These are phyloP conservation scores for Condylostoma magnum DNA, from an alignment of 169 alveolate species.

Conservation along the genomic window DNA sequence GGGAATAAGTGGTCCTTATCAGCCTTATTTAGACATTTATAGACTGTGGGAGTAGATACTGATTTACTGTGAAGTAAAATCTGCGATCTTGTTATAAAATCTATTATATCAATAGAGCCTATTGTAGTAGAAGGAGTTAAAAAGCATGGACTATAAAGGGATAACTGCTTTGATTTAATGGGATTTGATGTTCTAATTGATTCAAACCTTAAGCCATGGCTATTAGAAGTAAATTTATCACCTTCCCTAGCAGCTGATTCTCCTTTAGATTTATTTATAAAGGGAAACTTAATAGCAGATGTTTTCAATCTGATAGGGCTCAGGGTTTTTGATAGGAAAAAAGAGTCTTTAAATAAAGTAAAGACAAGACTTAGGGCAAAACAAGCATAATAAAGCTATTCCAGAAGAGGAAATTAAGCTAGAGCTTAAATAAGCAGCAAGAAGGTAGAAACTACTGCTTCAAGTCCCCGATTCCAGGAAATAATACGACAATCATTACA, in stretches of 20 bases:
- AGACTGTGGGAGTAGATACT: constrained; percentile 44
- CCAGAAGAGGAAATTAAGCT: background rate
- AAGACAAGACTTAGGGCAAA: constrained; percentile 11
- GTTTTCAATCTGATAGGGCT: constrained; percentile 65
- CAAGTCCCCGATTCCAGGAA: constrained; percentile 17
- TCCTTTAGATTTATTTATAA: constrained; percentile 70
- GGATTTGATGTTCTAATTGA: constrained; percentile 74
- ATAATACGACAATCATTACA: constrained; percentile 39
- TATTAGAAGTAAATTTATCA: constrained; percentile 70
- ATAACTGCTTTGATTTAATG: constrained; percentile 71
- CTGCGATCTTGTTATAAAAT: constrained; percentile 63
- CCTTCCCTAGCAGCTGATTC: constrained; percentile 68
- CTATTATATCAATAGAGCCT: constrained; percentile 52
- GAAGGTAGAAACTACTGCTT: background rate
- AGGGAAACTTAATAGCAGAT: constrained; percentile 66
- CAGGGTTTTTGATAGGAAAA: constrained; percentile 13
- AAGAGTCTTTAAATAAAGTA: constrained; percentile 18
- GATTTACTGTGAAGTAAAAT: constrained; percentile 59
- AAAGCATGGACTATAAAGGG: constrained; percentile 32
- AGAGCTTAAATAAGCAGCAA: too few species aligned
- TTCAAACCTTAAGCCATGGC: constrained; percentile 68
- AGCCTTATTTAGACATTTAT: constrained; percentile 52
- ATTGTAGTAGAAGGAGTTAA: constrained; percentile 40
- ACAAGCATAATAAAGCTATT: background rate
- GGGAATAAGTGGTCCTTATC: constrained; percentile 66